Conservation (phyloP, 1,284 basidiomycete species). For the Irpex sp. region DNA sequence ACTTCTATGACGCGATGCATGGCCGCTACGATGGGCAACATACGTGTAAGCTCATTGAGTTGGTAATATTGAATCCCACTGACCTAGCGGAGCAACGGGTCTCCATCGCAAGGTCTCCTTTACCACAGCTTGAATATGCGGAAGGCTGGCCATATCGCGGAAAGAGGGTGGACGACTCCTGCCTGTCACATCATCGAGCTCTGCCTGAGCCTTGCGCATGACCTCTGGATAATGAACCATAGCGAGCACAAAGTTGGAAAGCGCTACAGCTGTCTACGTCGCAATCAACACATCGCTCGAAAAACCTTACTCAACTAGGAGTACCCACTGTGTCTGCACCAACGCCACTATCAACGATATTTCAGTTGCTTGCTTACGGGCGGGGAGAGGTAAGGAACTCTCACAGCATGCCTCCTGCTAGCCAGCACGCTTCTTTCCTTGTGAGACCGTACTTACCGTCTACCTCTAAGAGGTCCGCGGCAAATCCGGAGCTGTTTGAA, state of each 20-base stretch:
- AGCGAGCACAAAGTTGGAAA: not conserved
- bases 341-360: not conserved
- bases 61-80: not conserved
- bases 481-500: not conserved
- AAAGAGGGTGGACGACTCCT: not conserved
- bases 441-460: not conserved
- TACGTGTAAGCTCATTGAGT: too few species aligned
- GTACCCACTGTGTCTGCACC: not conserved
- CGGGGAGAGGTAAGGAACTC: not conserved
- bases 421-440: not conserved
- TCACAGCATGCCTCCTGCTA: not conserved
- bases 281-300: too few species aligned
- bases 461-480: not conserved
- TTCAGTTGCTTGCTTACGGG: not conserved
- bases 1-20: not conserved
- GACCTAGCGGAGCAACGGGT: not conserved
- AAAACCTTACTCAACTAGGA: too few species aligned
- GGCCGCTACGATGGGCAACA: too few species aligned
- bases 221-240: constrained; percentile 5
- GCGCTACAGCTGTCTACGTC: not conserved
- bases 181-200: constrained; percentile 1
- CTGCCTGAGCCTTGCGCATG: constrained; percentile 1
- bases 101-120: constrained; percentile 3
- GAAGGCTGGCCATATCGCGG: not conserved
- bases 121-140: constrained; percentile 3